These are phyloP conservation scores for Pyrenochaeta sp. DNA, from an alignment of 2,329 filamentous ascomycete genomes.

Conservation along the genomic window DNA sequence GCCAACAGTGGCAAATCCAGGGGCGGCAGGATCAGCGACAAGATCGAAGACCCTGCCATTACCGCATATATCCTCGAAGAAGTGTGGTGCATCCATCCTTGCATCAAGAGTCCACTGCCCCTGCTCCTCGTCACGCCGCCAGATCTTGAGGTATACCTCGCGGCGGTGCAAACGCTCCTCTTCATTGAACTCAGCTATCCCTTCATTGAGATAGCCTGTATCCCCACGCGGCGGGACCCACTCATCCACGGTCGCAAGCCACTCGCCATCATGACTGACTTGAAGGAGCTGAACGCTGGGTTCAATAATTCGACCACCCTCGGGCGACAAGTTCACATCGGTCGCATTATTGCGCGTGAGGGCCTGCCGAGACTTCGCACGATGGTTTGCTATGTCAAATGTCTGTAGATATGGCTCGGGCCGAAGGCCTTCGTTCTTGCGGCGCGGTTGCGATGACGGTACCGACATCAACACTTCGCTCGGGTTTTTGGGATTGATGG, in stretches of 20 bases:
- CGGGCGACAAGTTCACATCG: constrained; percentile 77
- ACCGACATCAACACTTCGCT: constrained; percentile 58
- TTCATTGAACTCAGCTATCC: constrained; percentile 50
- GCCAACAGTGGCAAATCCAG: constrained; percentile 85
- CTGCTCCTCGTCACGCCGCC: constrained; percentile 70
- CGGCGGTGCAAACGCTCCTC: constrained; percentile 60
- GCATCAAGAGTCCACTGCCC: constrained; percentile 77
- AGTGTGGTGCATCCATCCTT: constrained; percentile 84
- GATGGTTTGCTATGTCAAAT: constrained; percentile 81
- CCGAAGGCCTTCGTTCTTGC: constrained; percentile 33
- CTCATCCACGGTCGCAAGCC: constrained; percentile 91
- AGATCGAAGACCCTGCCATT: constrained; percentile 74
- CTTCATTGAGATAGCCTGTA: constrained; percentile 62
- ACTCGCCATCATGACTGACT: constrained; percentile 81
- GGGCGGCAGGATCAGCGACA: constrained; percentile 71
- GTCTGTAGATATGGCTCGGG: constrained; percentile 77
- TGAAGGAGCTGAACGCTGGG: constrained; percentile 79
- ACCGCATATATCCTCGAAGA: constrained; percentile 55
- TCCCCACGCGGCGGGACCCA: constrained; percentile 82
- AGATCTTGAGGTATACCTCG: constrained; percentile 91
- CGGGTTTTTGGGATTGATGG: constrained; percentile 51
- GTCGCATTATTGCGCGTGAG: constrained; percentile 88
- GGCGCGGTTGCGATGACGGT: constrained; percentile 60
- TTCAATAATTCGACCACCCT: constrained; percentile 75
- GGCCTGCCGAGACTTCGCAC: constrained; percentile 85